Conservation (phyloP, 2,329 filamentous ascomycete genomes). For the Aspergillus jensenii region DNA sequence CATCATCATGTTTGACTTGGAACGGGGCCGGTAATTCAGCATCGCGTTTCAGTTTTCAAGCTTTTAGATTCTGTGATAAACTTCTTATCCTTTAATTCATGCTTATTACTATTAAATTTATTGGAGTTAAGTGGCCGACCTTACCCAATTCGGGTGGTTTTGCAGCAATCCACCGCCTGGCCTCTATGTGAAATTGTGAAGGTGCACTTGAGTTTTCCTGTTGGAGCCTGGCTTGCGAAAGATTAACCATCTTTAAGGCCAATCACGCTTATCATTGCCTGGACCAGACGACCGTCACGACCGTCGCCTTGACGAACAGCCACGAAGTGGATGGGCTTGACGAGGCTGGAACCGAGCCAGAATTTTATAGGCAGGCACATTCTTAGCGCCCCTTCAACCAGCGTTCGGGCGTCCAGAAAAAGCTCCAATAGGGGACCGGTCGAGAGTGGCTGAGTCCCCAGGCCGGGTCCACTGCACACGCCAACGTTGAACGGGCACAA, state of each 20-base stretch:
- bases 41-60: background rate
- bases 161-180: background rate
- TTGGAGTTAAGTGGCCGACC: background rate
- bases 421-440: background rate
- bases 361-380: background rate
- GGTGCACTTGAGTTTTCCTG: background rate
- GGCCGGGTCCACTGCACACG: background rate
- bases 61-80: background rate
- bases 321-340: background rate
- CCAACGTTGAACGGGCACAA: background rate
- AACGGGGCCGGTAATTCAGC: background rate
- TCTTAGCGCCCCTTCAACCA: background rate
- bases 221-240: background rate
- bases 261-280: constrained; percentile 14
- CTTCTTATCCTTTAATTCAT: background rate
- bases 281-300: background rate
- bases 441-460: background rate
- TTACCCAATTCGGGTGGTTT: background rate
- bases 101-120: background rate
- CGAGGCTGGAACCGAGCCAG: background rate
- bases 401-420: background rate
- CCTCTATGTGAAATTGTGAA: background rate
- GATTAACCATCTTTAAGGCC: background rate
- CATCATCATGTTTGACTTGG: background rate
- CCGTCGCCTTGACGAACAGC: background rate